Base-by-base conservation (phyloP, 2,329 filamentous ascomycete genomes). In the Triangularia setosa region DNA sequence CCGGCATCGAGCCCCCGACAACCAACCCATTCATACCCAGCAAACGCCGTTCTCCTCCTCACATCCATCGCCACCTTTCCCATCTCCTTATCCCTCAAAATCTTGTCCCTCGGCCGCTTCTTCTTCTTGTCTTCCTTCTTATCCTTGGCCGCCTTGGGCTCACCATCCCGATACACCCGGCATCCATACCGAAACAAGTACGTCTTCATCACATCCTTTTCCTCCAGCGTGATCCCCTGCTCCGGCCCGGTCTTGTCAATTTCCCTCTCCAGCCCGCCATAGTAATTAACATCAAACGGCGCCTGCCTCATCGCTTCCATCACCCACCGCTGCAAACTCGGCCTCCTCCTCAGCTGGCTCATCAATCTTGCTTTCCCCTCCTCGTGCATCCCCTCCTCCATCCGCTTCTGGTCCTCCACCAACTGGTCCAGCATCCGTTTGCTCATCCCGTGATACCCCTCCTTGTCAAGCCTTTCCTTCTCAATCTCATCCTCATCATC, bases 91-190 rank as follows among this genome's bases (percentile, higher is more conserved):
- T 98, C 94, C 53, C 94, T 83, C 27, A 98, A 79, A 64, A 98
- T 78, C 71, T 90, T 90, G 75, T 99, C 95, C n/a, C 93, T 83
- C 0, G 94, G 87, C 66, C 93, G 79, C 75, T 91, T 95, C 73
- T 84, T 88, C 73, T 93, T 89, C 28, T 60, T 64, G 18, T 25
- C 72, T 87, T 56, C 18, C n/a, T 21, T 18, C 27, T 53, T 56
- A 90, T 30, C 21, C 28, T 21, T 33, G 48, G 25, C 12, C 18
- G 4, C 57, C 62, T 35, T 21, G 44, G 3, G 7, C 44, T 35
- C n/a, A 18, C 33, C 27, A 40, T 58, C 25, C 55, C 18, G 27
- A 18, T 12, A 14, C 55, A 21, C n/a, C 28, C 28, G 12, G 58
- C 79, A 81, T 4, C 84, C 86, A 68, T 79, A 83, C 65, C 77